These are phyloP conservation scores for Rhipidocladum racemiflorum DNA, from an alignment of 176 grass and related monocot genomes.

Conservation along the genomic window DNA sequence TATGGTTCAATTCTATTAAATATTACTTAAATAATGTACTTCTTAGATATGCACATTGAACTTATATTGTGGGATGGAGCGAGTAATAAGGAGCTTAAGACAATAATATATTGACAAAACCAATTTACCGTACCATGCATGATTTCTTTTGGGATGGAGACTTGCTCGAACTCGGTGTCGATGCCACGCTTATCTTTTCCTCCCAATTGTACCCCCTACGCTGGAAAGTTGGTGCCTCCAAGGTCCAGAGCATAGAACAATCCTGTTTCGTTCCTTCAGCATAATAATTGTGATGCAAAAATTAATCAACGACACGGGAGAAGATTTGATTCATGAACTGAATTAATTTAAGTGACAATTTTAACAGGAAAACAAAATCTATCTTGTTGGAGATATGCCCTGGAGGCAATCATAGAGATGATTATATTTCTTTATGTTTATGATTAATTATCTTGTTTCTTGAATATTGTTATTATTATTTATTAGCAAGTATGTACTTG, in stretches of 20 bases:
- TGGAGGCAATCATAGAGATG: too few species aligned
- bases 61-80: too few species aligned
- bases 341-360: neutral
- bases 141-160: conserved; percentile 48
- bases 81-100: neutral
- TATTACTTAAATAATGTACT: too few species aligned
- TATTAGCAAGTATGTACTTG: too few species aligned
- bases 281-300: neutral
- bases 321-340: neutral
- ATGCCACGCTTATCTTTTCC: conserved; percentile 39
- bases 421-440: too few species aligned
- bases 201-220: conserved; percentile 55
- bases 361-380: neutral
- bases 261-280: conserved; percentile 34
- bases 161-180: conserved; percentile 43
- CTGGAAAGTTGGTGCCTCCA: conserved; percentile 59
- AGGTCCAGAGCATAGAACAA: conserved; percentile 64
- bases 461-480: too few species aligned
- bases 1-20: too few species aligned
- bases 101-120: neutral
- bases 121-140: conserved; percentile 32
- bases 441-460: too few species aligned
- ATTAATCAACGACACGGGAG: neutral
- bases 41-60: too few species aligned
- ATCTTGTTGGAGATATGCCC: too few species aligned